Evolutionary conservation across 1,284 basidiomycete species (phyloP).

Genomic region (Ceraceosorus bombacis): DNA sequence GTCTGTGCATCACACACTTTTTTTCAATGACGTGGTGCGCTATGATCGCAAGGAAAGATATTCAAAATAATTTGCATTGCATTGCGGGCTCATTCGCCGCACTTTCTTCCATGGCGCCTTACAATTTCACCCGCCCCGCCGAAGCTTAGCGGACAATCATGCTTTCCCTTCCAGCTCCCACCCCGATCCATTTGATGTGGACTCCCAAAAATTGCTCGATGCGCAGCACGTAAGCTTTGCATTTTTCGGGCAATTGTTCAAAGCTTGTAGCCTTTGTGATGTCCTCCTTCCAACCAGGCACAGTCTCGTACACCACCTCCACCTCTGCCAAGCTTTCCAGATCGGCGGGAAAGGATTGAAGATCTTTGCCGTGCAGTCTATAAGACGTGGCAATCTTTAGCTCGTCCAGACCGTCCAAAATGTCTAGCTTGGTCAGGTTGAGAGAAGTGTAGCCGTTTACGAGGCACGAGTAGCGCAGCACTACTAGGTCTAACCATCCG

Average conservation of each 20-base stretch:
- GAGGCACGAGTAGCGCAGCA: conserved; percentile 80
- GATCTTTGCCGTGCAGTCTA: conserved; percentile 66
- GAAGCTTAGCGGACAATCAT: conserved; percentile 56
- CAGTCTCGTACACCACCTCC: conserved; percentile 77
- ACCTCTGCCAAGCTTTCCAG: conserved; percentile 73
- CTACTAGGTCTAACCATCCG: conserved; percentile 95
- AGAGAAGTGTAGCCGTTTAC: conserved; percentile 93
- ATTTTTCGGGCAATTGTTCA: conserved; percentile 75
- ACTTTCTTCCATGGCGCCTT: neutral
- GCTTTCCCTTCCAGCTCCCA: conserved; percentile 71
- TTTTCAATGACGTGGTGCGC: no score
- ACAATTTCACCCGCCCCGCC: neutral
- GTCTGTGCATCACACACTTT: no score
- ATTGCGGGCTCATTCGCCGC: no score
- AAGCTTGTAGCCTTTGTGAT: conserved; percentile 65
- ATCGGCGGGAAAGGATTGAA: conserved; percentile 87
- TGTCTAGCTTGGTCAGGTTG: conserved; percentile 93
- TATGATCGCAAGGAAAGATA: no score
- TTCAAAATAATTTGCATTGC: no score
- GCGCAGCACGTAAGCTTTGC: conserved; percentile 77
- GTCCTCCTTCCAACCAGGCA: conserved; percentile 83
- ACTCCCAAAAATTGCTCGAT: conserved; percentile 76
- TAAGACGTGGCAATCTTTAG: conserved; percentile 85
- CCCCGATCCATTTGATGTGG: conserved; percentile 82
- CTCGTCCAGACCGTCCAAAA: conserved; percentile 76